These are phyloP conservation scores for Musa acuminata DNA, from an alignment of 176 grass and related monocot genomes.

Conservation along the genomic window DNA sequence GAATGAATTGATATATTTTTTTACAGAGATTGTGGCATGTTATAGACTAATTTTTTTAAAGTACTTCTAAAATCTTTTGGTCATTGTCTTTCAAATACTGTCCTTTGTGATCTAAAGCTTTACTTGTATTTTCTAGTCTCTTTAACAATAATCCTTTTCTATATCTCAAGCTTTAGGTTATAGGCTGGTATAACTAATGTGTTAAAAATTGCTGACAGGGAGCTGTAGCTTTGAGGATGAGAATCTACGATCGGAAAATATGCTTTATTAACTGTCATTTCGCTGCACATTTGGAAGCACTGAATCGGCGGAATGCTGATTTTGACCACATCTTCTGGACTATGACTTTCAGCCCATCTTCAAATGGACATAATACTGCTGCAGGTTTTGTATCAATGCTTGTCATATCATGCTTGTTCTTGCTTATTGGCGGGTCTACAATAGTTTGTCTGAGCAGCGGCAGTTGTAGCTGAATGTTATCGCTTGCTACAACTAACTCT, in stretches of 20 bases:
- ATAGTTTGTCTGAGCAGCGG: not conserved
- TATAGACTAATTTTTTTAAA: no score
- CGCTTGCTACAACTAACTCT: slow-evolving; percentile 1
- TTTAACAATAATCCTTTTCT: not conserved
- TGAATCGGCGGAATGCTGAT: slow-evolving; percentile 79
- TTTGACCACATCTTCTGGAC: slow-evolving; percentile 82
- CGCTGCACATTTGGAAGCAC: slow-evolving; percentile 88
- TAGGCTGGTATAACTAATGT: not conserved
- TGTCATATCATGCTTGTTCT: not conserved
- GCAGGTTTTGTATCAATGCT: slow-evolving; percentile 35
- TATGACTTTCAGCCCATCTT: slow-evolving; percentile 48
- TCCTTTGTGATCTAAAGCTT: not conserved
- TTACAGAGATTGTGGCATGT: not conserved
- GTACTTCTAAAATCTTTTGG: not conserved
- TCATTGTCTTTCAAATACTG: not conserved
- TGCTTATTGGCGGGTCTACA: not conserved
- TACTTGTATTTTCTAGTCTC: not conserved
- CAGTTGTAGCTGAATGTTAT: not conserved
- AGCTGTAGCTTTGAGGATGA: slow-evolving; percentile 80
- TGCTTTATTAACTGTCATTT: slow-evolving; percentile 98
- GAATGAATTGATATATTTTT: not conserved
- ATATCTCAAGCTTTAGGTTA: not conserved
- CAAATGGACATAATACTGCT: slow-evolving; percentile 30
- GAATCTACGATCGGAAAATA: slow-evolving; percentile 60
- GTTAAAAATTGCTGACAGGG: slow-evolving; percentile 36